Percentiles rank a stretch among this genome's conserved stretches.
Conservation (phyloP, 441 rosid genomes). For the Arabidopsis hybrid region DNA sequence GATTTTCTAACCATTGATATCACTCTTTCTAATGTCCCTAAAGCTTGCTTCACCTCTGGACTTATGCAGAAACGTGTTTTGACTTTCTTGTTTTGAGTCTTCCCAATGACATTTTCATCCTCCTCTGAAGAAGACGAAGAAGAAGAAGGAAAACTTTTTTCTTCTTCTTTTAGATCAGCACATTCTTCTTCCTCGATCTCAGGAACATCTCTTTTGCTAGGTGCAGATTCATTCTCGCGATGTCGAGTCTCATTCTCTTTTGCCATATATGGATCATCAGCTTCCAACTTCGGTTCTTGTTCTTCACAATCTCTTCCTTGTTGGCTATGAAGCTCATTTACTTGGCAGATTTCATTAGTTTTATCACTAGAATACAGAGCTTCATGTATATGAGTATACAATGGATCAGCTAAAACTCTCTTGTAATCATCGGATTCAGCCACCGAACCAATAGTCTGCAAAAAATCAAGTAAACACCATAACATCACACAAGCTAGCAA, state of each 20-base stretch:
- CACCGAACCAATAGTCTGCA: slow-evolving; percentile 74
- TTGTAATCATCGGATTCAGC: slow-evolving; percentile 57
- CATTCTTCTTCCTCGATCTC: slow-evolving; percentile 75
- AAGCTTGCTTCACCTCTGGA: slow-evolving; percentile 78
- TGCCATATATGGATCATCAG: slow-evolving; percentile 21
- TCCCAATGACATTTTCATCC: slow-evolving; percentile 30
- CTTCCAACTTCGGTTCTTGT: slow-evolving; percentile 31
- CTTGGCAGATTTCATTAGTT: slow-evolving; percentile 37
- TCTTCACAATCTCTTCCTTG: slow-evolving; percentile 37
- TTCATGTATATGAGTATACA: slow-evolving; percentile 65
- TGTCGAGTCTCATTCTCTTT: slow-evolving; percentile 31
- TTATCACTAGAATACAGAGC: slow-evolving; percentile 52
- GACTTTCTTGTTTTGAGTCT: slow-evolving; percentile 36
- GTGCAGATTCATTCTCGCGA: slow-evolving; percentile 21
- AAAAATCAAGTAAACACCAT: slow-evolving; percentile 32
- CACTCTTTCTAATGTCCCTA: slow-evolving; percentile 74
- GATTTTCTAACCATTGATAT: slow-evolving; percentile 64
- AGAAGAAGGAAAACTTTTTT: slow-evolving; percentile 28
- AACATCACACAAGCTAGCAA: slow-evolving; percentile 22
- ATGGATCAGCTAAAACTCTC: slow-evolving; percentile 65
- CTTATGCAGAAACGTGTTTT: slow-evolving; percentile 53
- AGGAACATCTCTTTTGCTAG: slow-evolving; percentile 43
- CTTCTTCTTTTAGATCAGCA: slow-evolving; percentile 33
- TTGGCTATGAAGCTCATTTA: slow-evolving; percentile 16
- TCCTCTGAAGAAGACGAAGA: slow-evolving; percentile 26